phyloP scores from a whole-genome alignment of 768 basidiomycete species.

The Coprinopsis sp. region DNA sequence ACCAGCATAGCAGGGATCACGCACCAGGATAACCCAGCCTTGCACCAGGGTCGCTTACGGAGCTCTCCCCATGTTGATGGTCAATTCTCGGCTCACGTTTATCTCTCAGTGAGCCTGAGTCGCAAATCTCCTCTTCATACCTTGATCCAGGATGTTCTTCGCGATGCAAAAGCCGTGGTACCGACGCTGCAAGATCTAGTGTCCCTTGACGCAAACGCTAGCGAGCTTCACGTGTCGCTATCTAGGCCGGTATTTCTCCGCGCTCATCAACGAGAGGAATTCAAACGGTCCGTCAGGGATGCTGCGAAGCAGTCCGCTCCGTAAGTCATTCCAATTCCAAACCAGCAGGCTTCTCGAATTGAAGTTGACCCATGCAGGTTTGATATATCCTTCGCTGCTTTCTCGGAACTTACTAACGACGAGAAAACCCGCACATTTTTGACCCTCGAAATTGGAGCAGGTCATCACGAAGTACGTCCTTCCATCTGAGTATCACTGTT shows the following conservation, averaged over 20 bases:
- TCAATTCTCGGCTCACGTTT: slow-evolving; percentile 79
- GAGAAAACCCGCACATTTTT: slow-evolving; percentile 80
- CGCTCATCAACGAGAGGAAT: slow-evolving; percentile 70
- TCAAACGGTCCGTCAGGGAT: slow-evolving; percentile 57
- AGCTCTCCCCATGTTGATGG: slow-evolving; percentile 79
- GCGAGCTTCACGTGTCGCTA: slow-evolving; percentile 78
- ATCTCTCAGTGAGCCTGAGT: slow-evolving; percentile 53
- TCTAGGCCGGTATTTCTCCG: slow-evolving; percentile 79
- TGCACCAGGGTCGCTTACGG: slow-evolving; percentile 82
- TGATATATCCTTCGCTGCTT: slow-evolving; percentile 62
- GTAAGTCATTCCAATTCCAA: slow-evolving; percentile 32
- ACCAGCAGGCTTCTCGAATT: background rate
- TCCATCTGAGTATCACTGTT: background rate
- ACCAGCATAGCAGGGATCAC: slow-evolving; percentile 38
- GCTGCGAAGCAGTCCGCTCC: slow-evolving; percentile 41
- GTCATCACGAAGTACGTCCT: slow-evolving; percentile 61
- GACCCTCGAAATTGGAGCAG: slow-evolving; percentile 77
- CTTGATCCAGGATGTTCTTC: slow-evolving; percentile 42
- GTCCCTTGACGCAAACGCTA: slow-evolving; percentile 15
- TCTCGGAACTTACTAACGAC: slow-evolving; percentile 73
- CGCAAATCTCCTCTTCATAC: slow-evolving; percentile 39
- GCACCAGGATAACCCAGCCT: slow-evolving; percentile 68
- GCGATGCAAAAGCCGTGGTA: slow-evolving; percentile 37
- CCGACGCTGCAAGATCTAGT: slow-evolving; percentile 44
- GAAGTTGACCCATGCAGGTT: slow-evolving; percentile 44